Evolutionary conservation across 768 basidiomycete species (phyloP).

Genomic region (Calocybe gangraenosa): DNA sequence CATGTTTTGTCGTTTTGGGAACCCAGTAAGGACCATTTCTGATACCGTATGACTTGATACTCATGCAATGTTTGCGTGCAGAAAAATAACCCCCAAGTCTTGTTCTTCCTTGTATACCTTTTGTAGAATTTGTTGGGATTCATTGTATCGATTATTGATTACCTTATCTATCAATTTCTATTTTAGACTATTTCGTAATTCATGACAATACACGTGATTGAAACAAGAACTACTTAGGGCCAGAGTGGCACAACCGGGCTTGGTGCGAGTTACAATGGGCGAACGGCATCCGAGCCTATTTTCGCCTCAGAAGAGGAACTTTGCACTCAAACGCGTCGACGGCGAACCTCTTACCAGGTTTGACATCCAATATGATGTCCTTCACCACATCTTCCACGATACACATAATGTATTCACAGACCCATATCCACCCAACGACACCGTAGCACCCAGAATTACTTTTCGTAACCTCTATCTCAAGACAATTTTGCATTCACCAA

Average conservation of each 20-base stretch:
- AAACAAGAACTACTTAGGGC: no score
- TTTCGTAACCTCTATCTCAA: slow-evolving; percentile 63
- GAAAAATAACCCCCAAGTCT: no score
- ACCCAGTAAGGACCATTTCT: slow-evolving; percentile 17
- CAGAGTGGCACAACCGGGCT: no score
- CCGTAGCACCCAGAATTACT: slow-evolving; percentile 30
- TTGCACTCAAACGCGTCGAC: slow-evolving; percentile 52
- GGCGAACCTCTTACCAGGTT: slow-evolving; percentile 62
- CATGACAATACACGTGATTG: no score
- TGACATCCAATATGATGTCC: slow-evolving; percentile 78
- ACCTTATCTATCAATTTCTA: no score
- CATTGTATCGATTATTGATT: no score
- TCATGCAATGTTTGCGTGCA: neutral
- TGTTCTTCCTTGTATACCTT: no score
- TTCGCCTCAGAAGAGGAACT: slow-evolving; percentile 30
- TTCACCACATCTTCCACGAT: slow-evolving; percentile 74
- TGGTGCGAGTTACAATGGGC: no score
- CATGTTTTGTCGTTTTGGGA: slow-evolving; percentile 57
- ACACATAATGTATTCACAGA: slow-evolving; percentile 50
- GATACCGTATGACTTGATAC: slow-evolving; percentile 1
- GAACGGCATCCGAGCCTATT: slow-evolving; percentile 38
- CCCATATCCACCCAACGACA: slow-evolving; percentile 27
- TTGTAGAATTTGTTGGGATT: slow-evolving; percentile 1
- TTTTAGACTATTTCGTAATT: no score
- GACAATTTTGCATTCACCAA: slow-evolving; percentile 51